A percentile compares a stretch with the other conserved stretches of the same genome.
phyloP scores from a whole-genome alignment of 1,284 basidiomycete genomes.

The Paramarasmius palmivorus region DNA sequence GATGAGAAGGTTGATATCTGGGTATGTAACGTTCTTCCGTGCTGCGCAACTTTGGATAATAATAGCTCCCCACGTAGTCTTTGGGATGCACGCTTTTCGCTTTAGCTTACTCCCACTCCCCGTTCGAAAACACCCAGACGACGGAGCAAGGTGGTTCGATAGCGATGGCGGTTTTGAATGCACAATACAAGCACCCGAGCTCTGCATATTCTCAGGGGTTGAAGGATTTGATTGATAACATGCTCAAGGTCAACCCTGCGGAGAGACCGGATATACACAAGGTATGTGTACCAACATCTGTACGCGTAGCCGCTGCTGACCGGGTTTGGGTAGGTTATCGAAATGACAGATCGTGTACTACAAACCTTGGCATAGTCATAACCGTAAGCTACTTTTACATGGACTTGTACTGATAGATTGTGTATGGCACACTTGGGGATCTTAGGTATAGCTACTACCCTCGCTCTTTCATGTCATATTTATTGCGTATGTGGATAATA shows the following conservation, averaged over 20 bases:
- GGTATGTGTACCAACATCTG: slow-evolving; percentile 44
- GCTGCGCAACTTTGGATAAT: slow-evolving; percentile 64
- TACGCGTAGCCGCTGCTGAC: neutral
- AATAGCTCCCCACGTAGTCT: slow-evolving; percentile 52
- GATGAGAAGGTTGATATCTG: slow-evolving; percentile 97
- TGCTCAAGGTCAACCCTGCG: slow-evolving; percentile 80
- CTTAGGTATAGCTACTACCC: neutral
- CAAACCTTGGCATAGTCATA: slow-evolving; percentile 50
- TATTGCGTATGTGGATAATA: neutral
- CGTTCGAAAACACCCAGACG: slow-evolving; percentile 87
- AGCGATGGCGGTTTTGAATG: slow-evolving; percentile 93
- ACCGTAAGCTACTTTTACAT: slow-evolving; percentile 25
- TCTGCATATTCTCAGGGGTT: slow-evolving; percentile 82
- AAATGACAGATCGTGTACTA: slow-evolving; percentile 65
- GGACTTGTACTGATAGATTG: slow-evolving; percentile 16
- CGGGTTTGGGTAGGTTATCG: slow-evolving; percentile 60
- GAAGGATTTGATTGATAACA: slow-evolving; percentile 78
- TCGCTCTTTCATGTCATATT: neutral
- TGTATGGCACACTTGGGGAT: slow-evolving; percentile 21
- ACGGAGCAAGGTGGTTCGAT: slow-evolving; percentile 90
- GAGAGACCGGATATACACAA: slow-evolving; percentile 84
- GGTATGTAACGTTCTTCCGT: slow-evolving; percentile 54
- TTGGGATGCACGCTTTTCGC: slow-evolving; percentile 91
- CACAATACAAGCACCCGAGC: slow-evolving; percentile 84
- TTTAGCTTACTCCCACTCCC: slow-evolving; percentile 89